Conservation (phyloP, 139 green algal genomes). For the Pedinophyceae sp. region DNA sequence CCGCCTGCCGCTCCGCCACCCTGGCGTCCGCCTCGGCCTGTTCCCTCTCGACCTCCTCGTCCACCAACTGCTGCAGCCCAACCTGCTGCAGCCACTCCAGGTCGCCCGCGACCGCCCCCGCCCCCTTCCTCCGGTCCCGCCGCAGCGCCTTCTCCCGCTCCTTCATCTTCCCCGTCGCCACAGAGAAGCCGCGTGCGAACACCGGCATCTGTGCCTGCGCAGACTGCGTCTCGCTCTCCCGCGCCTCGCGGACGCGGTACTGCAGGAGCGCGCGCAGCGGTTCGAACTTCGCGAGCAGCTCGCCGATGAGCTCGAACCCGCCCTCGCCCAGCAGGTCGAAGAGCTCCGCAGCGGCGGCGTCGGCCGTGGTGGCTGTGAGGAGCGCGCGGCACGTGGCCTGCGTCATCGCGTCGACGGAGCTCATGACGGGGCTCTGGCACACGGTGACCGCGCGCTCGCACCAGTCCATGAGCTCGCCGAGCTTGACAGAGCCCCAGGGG, state of each 20-base stretch:
- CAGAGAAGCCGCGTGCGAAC: neutral
- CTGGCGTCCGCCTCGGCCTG: neutral
- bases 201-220: neutral
- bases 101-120: neutral
- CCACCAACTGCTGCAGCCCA: neutral
- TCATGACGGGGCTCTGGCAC: too few species aligned
- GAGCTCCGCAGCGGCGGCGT: conserved; percentile 61
- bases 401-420: too few species aligned
- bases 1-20: neutral
- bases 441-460: too few species aligned
- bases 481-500: too few species aligned
- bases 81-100: neutral
- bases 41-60: too few species aligned
- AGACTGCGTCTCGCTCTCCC: neutral
- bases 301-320: conserved; percentile 46
- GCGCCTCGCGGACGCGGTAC: neutral
- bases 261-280: neutral
- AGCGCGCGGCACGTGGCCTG: too few species aligned
- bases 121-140: neutral
- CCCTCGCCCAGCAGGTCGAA: conserved; percentile 64
- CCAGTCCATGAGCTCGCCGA: too few species aligned
- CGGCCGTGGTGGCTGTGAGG: too few species aligned
- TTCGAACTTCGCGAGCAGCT: conserved; percentile 20
- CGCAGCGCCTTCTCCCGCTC: neutral
- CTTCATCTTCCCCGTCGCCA: neutral